Base-by-base conservation (phyloP, 306 rosid genomes). In the Elaeagnus macrophylla region DNA sequence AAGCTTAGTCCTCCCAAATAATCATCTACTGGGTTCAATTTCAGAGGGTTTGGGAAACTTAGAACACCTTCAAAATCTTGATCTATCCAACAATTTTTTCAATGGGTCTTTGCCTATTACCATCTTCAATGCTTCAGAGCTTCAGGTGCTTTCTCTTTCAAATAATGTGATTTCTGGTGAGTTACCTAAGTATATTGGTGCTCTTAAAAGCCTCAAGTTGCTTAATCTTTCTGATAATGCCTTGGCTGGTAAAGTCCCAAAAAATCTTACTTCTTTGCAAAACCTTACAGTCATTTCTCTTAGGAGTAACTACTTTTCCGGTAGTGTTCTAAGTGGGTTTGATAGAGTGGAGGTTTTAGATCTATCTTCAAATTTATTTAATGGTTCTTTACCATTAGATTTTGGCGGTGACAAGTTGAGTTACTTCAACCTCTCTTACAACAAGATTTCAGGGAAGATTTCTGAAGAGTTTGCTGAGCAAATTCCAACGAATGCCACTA, bases 141-240 rank as follows among this genome's bases (percentile, higher is more conserved):
- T 91, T 58, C 87, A 77, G 67, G 69, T 75, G 37, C 83, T 91
- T 20, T 78, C 89, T 18, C 87, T 87, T 41, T 71, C 96, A 8
- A 79, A 57, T 80, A 91, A 91, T 65, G 78, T 65, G 15, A 80
- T 91, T 79, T 76, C 99, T 15, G 95, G 99, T 0, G 72, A 84
- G 61, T 63, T 91, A 12, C 82, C 89, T 32, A 77, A 75, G 64
- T 43, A 62, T 5, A 36, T 87, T n/a, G 82, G 76, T 4, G 68
- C 77, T 8, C 68, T 83, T 7, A 67, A 43, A 62, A 74, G 70
- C 63, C 85, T 91, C 12, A 88, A 80, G 65, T 6, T 75, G 53
- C 79, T 91, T 47, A 91, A 91, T 61, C 83, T 91, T 37, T 86
- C 96, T 11, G 93, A 79, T 39, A 91, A 91, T 61, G 95, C 96